Percentiles rank a stretch among this genome's conserved stretches.
Evolutionary conservation across 106 monocot species (phyloP).

Genomic region (Dendrobium officinale): DNA sequence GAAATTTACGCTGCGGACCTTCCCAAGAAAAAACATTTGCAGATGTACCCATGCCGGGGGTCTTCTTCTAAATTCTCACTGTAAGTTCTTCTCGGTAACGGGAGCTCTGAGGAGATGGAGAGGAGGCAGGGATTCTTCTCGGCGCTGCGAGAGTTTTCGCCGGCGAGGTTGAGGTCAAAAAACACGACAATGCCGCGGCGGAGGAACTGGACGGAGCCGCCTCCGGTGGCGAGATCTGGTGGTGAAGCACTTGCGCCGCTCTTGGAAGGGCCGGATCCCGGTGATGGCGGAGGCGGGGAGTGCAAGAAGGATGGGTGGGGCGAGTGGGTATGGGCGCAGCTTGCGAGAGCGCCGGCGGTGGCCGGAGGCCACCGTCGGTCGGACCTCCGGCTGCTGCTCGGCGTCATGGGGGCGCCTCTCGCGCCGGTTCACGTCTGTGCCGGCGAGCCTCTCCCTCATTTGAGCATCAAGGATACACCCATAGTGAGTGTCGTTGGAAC

Average conservation of each 20-base stretch:
- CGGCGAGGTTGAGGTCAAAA: slow-evolving; percentile 20
- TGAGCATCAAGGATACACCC: slow-evolving; percentile 81
- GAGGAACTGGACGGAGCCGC: slow-evolving; percentile 11
- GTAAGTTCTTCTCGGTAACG: neutral
- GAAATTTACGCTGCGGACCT: neutral
- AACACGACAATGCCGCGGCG: slow-evolving; percentile 22
- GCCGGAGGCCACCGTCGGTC: slow-evolving; percentile 15
- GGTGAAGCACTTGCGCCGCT: slow-evolving; percentile 54
- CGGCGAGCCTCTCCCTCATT: slow-evolving; percentile 55
- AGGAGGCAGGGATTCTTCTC: slow-evolving; percentile 85
- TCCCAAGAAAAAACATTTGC: neutral
- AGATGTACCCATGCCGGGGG: neutral
- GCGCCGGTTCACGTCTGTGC: slow-evolving; percentile 51
- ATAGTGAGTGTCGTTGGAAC: slow-evolving; percentile 27
- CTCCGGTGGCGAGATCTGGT: slow-evolving; percentile 30
- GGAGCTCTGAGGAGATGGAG: slow-evolving; percentile 37
- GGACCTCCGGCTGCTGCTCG: slow-evolving; percentile 50
- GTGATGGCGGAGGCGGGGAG: slow-evolving; percentile 12
- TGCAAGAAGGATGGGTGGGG: slow-evolving; percentile 33
- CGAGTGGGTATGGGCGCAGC: slow-evolving; percentile 32
- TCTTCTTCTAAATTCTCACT: neutral
- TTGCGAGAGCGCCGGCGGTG: slow-evolving; percentile 36
- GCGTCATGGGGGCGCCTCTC: slow-evolving; percentile 67
- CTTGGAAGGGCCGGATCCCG: slow-evolving; percentile 63
- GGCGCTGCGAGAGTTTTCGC: slow-evolving; percentile 45